Base-by-base conservation (phyloP, 208 protist species). In the Trichomonas vaginalis region DNA sequence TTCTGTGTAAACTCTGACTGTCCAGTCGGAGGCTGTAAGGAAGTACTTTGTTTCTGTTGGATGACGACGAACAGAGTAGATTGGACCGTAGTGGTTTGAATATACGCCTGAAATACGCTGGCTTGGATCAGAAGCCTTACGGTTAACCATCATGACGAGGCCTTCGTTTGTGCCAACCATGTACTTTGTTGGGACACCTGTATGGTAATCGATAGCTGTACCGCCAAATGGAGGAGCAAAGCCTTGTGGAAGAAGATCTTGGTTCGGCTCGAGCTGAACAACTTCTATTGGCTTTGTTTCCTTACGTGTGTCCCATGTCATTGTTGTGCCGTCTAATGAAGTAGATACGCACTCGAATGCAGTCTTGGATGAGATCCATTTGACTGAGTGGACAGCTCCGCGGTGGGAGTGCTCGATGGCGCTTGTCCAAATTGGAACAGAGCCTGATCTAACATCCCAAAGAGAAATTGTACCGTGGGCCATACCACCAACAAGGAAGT, bases 41-140 rank as follows among this genome's bases (percentile, higher is more conserved):
- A 92, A 92, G 46, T 92, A 92, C 45, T 92, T 92, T 51, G 86
- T 92, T 51, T 92, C 86, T 39, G 45, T 92, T 92, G 86, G 86
- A 32, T 92, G 86, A 51, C 86, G 86, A 9, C 45, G 17, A 3
- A 92, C 86, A 35, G 86, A 35, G 46, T 92, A 92, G 14, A 92
- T 40, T 39, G 86, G 86, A 37, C 86, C 86, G n/a, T 92, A 92
- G n/a, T 92, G 86, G 42, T 45, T 45, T 39, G 86, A 45, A 51
- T 48, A 92, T 21, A 92, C 45, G 17, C 32, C 32, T 35, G 86
- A 92, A 39, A 92, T 92, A 35, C 86, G 4, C 14, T 35, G 42
- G 40, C 27, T 51, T 51, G 86, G 86, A 92, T 92, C 86, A 15
- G 45, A 51, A n/a, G 86, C 40, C 17, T 92, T 92, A 21, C 86